Conservation (phyloP, 2,329 filamentous ascomycete species). For the Aspergillus neoniger region DNA sequence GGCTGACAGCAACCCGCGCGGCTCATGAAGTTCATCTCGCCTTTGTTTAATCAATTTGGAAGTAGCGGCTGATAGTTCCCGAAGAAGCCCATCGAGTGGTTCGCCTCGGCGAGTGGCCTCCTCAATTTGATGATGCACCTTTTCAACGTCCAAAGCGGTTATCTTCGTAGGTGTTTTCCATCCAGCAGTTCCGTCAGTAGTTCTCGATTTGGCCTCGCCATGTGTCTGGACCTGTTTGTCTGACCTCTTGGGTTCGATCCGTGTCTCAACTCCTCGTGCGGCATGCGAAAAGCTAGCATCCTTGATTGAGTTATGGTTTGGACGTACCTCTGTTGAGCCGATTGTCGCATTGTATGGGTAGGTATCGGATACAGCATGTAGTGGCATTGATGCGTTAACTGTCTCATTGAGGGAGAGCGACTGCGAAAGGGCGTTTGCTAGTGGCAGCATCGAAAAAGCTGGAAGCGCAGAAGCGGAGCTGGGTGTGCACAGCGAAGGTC, state of each 20-base stretch:
- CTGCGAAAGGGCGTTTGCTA: neutral
- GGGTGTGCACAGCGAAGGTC: slow-evolving; percentile 1
- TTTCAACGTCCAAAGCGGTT: slow-evolving; percentile 25
- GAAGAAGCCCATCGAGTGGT: slow-evolving; percentile 30
- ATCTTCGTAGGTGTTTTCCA: slow-evolving; percentile 14
- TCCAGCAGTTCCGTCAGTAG: neutral
- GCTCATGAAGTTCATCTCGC: neutral
- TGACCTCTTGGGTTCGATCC: neutral
- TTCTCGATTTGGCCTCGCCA: neutral
- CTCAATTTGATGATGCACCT: slow-evolving; percentile 35
- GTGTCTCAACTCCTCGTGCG: neutral
- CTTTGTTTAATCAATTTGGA: neutral
- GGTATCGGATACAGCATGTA: neutral
- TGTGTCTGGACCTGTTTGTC: neutral
- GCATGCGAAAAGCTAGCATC: neutral
- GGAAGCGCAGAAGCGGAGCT: neutral
- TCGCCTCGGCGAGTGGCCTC: slow-evolving; percentile 31
- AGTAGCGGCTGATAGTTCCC: slow-evolving; percentile 30
- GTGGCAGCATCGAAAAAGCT: neutral
- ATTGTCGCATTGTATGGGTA: neutral
- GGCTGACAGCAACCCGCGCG: neutral
- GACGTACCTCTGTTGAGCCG: neutral
- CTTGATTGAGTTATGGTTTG: neutral
- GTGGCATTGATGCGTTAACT: neutral
- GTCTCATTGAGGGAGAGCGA: neutral